Conservation (phyloP, 805 yeast species). For the Suhomyces prunicola region DNA sequence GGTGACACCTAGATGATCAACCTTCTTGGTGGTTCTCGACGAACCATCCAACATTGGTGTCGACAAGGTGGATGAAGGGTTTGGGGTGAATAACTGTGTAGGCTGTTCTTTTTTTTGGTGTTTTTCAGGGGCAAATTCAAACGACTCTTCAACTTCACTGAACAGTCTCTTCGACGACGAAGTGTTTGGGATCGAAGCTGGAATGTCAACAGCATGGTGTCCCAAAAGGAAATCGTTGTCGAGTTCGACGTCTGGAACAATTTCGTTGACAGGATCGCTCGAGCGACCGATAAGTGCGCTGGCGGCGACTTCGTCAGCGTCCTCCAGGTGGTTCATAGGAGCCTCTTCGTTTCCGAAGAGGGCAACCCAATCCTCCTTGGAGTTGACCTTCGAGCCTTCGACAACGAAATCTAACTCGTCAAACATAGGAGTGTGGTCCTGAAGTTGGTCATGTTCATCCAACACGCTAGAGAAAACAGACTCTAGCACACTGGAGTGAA, state of each 20-base stretch:
- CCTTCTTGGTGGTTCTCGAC: slow-evolving; percentile 25
- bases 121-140: slow-evolving; percentile 14
- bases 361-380: slow-evolving; percentile 58
- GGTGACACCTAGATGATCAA: slow-evolving; percentile 73
- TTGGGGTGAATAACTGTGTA: slow-evolving; percentile 28
- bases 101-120: slow-evolving; percentile 7
- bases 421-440: slow-evolving; percentile 57
- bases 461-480: slow-evolving; percentile 45
- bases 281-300: neutral
- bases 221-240: slow-evolving; percentile 4
- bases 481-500: slow-evolving; percentile 51
- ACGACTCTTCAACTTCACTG: slow-evolving; percentile 26
- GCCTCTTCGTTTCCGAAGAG: slow-evolving; percentile 41
- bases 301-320: neutral
- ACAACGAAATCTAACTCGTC: slow-evolving; percentile 48
- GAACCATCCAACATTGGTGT: slow-evolving; percentile 30
- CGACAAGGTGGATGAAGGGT: slow-evolving; percentile 27
- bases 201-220: slow-evolving; percentile 5
- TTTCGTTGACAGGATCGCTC: neutral
- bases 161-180: slow-evolving; percentile 18
- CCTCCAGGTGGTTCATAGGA: slow-evolving; percentile 1
- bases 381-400: slow-evolving; percentile 37
- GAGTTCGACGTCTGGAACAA: neutral
- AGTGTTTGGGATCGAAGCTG: neutral
- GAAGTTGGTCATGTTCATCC: slow-evolving; percentile 30